Evolutionary conservation across 352 stramenopile species (phyloP), one percentile per base, ranked within the genome.

Genomic region (Phytophthora rubi): DNA sequence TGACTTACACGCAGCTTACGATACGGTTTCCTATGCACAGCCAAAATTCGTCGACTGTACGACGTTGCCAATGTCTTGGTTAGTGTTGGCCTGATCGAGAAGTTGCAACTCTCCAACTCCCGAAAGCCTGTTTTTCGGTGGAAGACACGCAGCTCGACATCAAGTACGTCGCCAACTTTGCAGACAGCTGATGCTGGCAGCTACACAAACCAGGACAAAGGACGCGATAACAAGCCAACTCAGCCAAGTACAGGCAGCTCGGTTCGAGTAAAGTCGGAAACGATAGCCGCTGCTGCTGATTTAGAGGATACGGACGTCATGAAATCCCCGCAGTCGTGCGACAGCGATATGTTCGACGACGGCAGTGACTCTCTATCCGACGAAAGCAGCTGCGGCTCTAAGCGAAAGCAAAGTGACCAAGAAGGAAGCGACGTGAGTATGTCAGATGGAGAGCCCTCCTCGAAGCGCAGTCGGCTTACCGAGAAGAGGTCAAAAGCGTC

Each of bases 1-100:
- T 30, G 26, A 30, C 2, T 4, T 30, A 30, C 10, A 39, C 7
- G 33, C 33, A 39, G 33, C 9, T 65, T 12, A 37, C 37, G 21
- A 28, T 42, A 28, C 18, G 16, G 7, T 3, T 47, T 62, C 28
- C 18, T 8, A 62, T n/a, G 1, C 15, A 59, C 71, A 96, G 89
- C 96, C 52, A 99, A 98, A 68, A 98, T 98, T 65, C 91, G 97
- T 16, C 86, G 97, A 26, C 86, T 99, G 28, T 99, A 99, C 65
- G 97, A 99, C 63, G 98, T 99, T 72, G 97, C 97, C 9, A 99
- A 99, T 74, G 97, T 99, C 7, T 88, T 99, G 23, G 83, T 96
- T 3, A 95, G 86, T 54, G 83, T 99, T 13, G 94, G 95, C 0
- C 81, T 99, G 37, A 94, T 98, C 35, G 86, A 96, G 64, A 98